Conservation (phyloP, 345 rosid species). For the Luvunga scandens region DNA sequence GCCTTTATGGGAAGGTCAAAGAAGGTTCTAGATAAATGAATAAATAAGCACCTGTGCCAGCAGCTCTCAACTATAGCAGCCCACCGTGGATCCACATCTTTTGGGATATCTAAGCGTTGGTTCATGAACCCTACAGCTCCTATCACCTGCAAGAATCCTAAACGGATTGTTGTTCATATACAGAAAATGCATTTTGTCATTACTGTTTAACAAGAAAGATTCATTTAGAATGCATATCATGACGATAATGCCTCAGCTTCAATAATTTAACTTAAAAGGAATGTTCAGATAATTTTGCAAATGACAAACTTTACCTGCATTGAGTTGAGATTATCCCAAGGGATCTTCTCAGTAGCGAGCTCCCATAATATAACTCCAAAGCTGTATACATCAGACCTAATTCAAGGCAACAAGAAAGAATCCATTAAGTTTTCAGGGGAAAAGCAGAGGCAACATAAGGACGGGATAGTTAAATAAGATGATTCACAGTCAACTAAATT, state of each 20-base stretch:
- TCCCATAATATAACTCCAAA: conserved; percentile 95
- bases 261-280: background rate
- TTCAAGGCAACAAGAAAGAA: conserved; percentile 17
- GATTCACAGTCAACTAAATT: background rate
- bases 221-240: background rate
- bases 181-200: background rate
- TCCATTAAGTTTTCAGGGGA: conserved; percentile 1
- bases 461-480: background rate
- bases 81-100: conserved; percentile 79
- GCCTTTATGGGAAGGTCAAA: background rate
- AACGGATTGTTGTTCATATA: conserved; percentile 19
- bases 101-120: conserved; percentile 85
- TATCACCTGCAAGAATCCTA: conserved; percentile 65
- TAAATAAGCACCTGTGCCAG: conserved; percentile 71
- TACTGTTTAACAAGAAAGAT: background rate
- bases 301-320: conserved; percentile 68
- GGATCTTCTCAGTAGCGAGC: conserved; percentile 91
- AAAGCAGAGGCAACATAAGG: background rate
- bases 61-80: conserved; percentile 81
- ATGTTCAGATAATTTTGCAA: conserved; percentile 5
- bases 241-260: background rate
- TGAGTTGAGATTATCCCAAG: conserved; percentile 93
- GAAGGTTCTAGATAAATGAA: background rate
- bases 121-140: conserved; percentile 99
- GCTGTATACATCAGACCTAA: conserved; percentile 96